Evolutionary conservation across 2,329 filamentous ascomycete genomes (phyloP).

Genomic region (Monosporascus sp.): DNA sequence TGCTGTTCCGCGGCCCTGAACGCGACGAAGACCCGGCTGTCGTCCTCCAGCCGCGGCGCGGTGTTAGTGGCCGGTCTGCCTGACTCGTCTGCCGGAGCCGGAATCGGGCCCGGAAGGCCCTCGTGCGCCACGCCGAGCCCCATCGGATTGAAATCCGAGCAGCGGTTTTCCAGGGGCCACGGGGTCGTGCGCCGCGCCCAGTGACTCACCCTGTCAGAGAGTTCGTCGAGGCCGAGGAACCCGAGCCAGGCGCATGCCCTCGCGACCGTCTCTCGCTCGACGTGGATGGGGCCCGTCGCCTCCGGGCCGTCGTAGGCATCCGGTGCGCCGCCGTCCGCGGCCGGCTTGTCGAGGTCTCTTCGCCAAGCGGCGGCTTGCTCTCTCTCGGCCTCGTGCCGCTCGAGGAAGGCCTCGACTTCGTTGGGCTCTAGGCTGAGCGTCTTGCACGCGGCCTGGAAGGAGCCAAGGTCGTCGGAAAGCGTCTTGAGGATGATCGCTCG

Average conservation of each 20-base stretch:
- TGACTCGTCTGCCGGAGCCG: no score
- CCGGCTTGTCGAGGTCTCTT: no score
- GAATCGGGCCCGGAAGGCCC: background rate
- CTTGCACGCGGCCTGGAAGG: conserved; percentile 1
- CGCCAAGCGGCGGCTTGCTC: background rate
- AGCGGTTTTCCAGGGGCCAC: background rate
- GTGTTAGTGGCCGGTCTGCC: no score
- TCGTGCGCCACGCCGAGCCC: background rate
- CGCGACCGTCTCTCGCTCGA: background rate
- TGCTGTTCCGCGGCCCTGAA: background rate
- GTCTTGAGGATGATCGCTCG: background rate
- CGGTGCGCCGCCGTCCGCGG: no score
- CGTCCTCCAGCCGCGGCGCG: background rate
- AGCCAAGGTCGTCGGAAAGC: background rate
- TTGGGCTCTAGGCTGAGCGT: background rate
- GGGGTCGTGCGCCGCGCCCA: background rate
- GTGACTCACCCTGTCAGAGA: background rate
- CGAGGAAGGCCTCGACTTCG: background rate
- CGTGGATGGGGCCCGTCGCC: background rate
- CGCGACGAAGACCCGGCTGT: background rate
- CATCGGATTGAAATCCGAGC: background rate
- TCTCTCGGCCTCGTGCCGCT: background rate
- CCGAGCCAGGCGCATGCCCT: background rate
- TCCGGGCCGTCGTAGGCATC: background rate
- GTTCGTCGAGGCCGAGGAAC: background rate